A percentile compares a stretch with the other conserved stretches of the same genome.
These are phyloP conservation scores for Botryotinia calthae DNA, from an alignment of 2,329 filamentous ascomycete genomes.

Conservation along the genomic window DNA sequence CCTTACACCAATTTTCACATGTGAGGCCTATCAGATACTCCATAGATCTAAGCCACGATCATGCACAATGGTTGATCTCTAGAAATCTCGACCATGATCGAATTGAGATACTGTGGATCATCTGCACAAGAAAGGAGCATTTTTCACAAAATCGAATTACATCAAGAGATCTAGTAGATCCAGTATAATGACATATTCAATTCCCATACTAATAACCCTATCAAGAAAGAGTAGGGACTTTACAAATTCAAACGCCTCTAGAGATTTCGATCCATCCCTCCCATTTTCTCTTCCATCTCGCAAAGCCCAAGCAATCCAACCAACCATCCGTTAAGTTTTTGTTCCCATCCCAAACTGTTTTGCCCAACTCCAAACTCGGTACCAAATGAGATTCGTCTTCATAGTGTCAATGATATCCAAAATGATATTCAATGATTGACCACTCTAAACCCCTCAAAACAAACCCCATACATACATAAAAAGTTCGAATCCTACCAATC, in stretches of 20 bases:
- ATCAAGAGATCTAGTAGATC: background rate
- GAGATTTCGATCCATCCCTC: background rate
- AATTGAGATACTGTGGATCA: background rate
- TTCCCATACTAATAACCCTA: background rate
- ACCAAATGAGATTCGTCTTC: slow-evolving; percentile 5
- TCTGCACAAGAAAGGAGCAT: background rate
- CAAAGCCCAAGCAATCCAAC: slow-evolving; percentile 9
- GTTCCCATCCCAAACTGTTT: background rate
- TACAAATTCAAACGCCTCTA: slow-evolving; percentile 13
- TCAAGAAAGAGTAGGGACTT: background rate
- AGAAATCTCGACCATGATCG: background rate
- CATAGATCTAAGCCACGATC: background rate
- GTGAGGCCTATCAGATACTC: background rate
- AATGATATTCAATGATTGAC: slow-evolving; percentile 15
- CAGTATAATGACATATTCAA: background rate
- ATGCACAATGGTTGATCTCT: background rate
- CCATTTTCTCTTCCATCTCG: slow-evolving; percentile 13
- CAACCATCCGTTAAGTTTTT: slow-evolving; percentile 1
- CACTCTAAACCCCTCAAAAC: background rate
- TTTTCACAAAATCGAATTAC: background rate
- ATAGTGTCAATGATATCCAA: slow-evolving; percentile 11
- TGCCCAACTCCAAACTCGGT: slow-evolving; percentile 6
- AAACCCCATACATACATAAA: slow-evolving; percentile 6
- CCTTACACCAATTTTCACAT: background rate
- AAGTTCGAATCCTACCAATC: background rate